Evolutionary conservation across 768 basidiomycete species (phyloP), one percentile per base, ranked within the genome.

Genomic region (Lactifluus pinguis): DNA sequence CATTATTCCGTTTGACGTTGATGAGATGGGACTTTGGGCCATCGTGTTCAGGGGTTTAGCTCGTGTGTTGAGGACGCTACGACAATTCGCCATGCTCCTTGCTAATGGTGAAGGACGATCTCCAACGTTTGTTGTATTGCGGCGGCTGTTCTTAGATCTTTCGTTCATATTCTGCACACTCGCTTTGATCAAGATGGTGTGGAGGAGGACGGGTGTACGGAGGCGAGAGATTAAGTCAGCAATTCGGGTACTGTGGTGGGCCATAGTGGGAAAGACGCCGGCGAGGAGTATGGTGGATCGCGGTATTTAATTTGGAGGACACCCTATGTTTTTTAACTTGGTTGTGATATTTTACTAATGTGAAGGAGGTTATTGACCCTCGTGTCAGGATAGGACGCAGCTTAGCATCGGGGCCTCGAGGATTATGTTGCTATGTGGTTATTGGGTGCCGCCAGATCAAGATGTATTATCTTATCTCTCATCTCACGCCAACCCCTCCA

Each of bases 21-120:
- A 89, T 53, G 88, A 92, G 69, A 76, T 92, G 69, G 91, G 91
- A 50, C 80, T 92, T 76, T 93, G 91, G 91, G 82, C 90, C 7
- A 66, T 86, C 49, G 75, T 91, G 15, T 73, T 89, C 6, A 82
- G 80, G 61, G 89, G 89, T 10, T 55, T 90, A 13, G 72, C 80
- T n/a, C 77, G 77, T 34, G 77, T 80, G 21, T 61, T 84, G 14
- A 75, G 76, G 11, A 70, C 71, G 25, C 64, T 89, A 42, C 79
- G 77, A 45, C 75, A 78, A 39, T 66, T 87, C 44, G 71, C 81
- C 10, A 67, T 73, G 13, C 86, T 91, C 71, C 80, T 91, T 62
- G 76, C 81, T 19, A 75, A 75, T 57, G 79, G 79, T 66, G 82
- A 83, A 64, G 76, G 78, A 61, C 79, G 82, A 49, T 83, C 87